Conservation (phyloP, 2,329 filamentous ascomycete genomes). For the Xylariaceae sp. region DNA sequence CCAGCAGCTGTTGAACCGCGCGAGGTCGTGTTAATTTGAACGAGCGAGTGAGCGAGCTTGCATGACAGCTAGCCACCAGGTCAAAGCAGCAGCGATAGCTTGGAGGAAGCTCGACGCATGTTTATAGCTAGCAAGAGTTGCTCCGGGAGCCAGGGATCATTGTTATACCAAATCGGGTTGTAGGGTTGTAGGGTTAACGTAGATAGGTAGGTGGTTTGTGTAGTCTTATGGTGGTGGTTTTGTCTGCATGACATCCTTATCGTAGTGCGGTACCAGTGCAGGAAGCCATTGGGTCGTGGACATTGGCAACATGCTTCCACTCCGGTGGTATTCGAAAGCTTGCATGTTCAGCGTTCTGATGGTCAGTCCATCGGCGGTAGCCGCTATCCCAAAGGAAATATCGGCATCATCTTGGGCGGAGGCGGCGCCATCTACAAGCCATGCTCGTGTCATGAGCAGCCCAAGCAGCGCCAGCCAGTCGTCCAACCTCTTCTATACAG, state of each 20-base stretch:
- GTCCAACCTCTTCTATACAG: not conserved
- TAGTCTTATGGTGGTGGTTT: constrained; percentile 8
- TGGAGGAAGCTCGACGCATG: constrained; percentile 8
- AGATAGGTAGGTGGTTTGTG: constrained; percentile 1
- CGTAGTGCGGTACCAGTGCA: constrained; percentile 7
- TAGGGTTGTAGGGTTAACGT: constrained; percentile 9
- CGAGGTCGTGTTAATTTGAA: not conserved
- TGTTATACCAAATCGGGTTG: constrained; percentile 8
- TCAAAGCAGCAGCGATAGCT: constrained; percentile 3
- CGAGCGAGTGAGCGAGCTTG: constrained; percentile 1
- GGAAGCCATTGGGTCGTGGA: constrained; percentile 1
- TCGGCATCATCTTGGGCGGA: not conserved
- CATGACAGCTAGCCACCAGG: constrained; percentile 12
- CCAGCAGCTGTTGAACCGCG: not conserved
- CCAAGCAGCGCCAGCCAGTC: not conserved
- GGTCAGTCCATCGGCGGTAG: not conserved
- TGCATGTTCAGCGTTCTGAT: not conserved
- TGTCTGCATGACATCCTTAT: constrained; percentile 15
- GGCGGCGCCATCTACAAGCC: not conserved
- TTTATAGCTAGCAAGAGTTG: not conserved
- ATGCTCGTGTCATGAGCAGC: no score
- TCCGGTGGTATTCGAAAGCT: not conserved
- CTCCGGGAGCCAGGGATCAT: not conserved
- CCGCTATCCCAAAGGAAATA: not conserved
- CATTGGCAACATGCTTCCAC: constrained; percentile 6